Base-by-base conservation (phyloP, 768 basidiomycete genomes). In the Termitomyces heimii region DNA sequence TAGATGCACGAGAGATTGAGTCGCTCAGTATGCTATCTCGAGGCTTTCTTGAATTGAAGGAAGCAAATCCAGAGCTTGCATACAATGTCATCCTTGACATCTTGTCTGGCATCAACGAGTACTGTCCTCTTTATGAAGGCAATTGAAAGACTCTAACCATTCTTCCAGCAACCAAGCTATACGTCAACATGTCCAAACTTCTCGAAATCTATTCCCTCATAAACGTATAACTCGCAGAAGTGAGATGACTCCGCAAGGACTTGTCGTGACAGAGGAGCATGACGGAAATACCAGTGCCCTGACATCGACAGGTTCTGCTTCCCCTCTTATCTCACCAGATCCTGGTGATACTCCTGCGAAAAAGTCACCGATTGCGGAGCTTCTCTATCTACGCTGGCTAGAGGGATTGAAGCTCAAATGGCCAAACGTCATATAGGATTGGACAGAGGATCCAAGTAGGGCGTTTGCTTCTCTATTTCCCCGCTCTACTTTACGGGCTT, bases 381-480 rank as follows among this genome's bases (percentile, higher is more conserved):
- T 98, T 61, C 75, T 98, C n/a, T 98, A 98, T 70, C 87, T 95
- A 81, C 85, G 96, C 49, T 98, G 96, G 95, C 75, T 98, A 26
- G 92, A 97, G 66, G 94, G 94, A 3, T 73, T 97, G 53, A 88
- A 84, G 71, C 76, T 94, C 66, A 94, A 92, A 69, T 95, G 94
- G 94, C 92, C 92, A 5, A 89, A 78, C 64, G 77, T 91, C 50
- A 72, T 76, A 63, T 80, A 54, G 31, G n/a, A 22, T 24, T 22
- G 18, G 7, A 20, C n/a, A 35, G 34, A 4, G 13, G 4, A 35
- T 35, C 37, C 37, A 39, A 37, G 35, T 37, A 16, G 7, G 37
- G 8, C 13, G 34, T 14, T 35, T 14, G 18, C 37, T 4, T 39
- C 37, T 35, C 20, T 8, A 16, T 35, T 26, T 5, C 48, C 2